Evolutionary conservation across 148 eudicot species (phyloP), one percentile per base, ranked within the genome.

Genomic region (Camellia lanceoleosa): DNA sequence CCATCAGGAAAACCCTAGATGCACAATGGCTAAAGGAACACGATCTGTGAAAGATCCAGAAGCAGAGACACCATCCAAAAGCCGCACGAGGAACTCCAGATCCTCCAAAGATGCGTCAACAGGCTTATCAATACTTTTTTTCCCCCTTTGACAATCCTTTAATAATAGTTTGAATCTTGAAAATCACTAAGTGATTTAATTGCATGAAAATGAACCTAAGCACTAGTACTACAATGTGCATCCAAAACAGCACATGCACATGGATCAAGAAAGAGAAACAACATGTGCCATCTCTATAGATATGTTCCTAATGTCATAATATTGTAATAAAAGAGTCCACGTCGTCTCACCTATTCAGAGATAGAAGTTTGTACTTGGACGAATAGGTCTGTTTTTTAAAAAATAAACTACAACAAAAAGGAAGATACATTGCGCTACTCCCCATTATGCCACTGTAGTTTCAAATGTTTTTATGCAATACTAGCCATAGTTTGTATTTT

Each of bases 141-240:
- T 18, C n/a, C 38, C n/a, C 38, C 10, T 7, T 14, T 68, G 72
- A 68, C 51, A 14, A 43, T 38, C 51, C 38, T 30, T 44, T 68
- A n/a, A 43, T 42, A 51, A 44, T 68, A 46, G 38, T 46, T 69
- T 44, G 73, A 47, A 69, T 43, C 73, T 16, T 75, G 68, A 75
- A 75, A 75, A 56, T 14, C 78, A 42, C 78, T 58, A 59, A 44
- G 73, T 5, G 18, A 69, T 44, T 70, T n/a, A 10, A 70, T 18
- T 2, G 30, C 23, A 43, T 12, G 51, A 4, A 10, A 30, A 18
- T 6, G 38, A 60, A 38, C 63, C 47, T 4, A 60, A 9, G 72
- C 30, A 23, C 30, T 23, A 23, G 30, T 18, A 70, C 74, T 18
- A 51, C 58, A 12, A 62, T 62, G n/a, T 11, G 58, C 56, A 49